Percentiles rank a stretch among this genome's conserved stretches.
Evolutionary conservation across 2,329 filamentous ascomycete species (phyloP).

Genomic region (Apiospora phragmitis): DNA sequence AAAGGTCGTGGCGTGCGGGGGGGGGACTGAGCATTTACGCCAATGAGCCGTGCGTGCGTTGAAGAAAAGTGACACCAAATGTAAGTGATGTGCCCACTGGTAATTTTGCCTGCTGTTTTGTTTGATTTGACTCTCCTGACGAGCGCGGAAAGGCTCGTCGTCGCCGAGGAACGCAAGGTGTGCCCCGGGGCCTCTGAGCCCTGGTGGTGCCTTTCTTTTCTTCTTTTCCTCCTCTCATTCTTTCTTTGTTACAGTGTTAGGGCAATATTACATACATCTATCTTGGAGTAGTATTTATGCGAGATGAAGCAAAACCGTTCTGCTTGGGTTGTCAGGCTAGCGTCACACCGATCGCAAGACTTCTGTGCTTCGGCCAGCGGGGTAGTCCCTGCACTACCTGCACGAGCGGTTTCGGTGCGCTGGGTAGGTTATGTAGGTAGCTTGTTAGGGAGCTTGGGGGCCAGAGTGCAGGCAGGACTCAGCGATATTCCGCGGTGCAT

Average conservation of each 20-base stretch:
- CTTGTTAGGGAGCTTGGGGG: not conserved
- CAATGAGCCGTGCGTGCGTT: not conserved
- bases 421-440: no score
- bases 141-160: not conserved
- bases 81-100: slow-evolving; percentile 5
- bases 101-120: slow-evolving; percentile 5
- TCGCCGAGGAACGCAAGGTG: not conserved
- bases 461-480: not conserved
- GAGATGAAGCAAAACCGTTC: not conserved
- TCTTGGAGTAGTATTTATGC: not conserved
- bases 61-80: slow-evolving; percentile 8
- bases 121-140: slow-evolving; percentile 8
- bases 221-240: not conserved
- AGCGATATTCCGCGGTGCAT: not conserved
- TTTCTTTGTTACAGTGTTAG: not conserved
- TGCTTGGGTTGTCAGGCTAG: slow-evolving; percentile 9
- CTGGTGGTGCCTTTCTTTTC: not conserved
- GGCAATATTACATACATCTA: not conserved
- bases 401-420: not conserved
- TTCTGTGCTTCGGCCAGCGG: slow-evolving; percentile 9
- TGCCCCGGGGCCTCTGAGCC: not conserved
- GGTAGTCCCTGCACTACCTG: slow-evolving; percentile 10
- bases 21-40: not conserved
- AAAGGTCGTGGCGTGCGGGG: not conserved
- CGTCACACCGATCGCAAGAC: slow-evolving; percentile 5